Percentiles rank a stretch among this genome's conserved stretches.
Evolutionary conservation across 371 early-diverging fungal species (phyloP).

Genomic region (Sanchytrium tribonematis): DNA sequence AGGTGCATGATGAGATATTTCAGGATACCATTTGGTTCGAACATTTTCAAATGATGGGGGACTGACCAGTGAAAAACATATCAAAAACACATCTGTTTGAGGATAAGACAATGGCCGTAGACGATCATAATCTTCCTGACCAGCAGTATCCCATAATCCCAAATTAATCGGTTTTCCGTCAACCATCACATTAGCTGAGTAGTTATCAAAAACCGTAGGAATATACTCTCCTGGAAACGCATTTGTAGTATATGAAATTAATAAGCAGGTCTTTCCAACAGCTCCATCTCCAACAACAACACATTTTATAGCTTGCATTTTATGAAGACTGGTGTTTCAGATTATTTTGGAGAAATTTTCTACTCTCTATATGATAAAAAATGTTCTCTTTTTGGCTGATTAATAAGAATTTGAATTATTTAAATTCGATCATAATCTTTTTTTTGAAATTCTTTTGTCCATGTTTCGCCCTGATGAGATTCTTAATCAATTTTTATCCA

Average conservation of each 20-base stretch:
- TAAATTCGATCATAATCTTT: no score
- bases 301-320: constrained; percentile 11
- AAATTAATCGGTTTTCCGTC: constrained; percentile 51
- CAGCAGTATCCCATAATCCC: constrained; percentile 73
- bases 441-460: not conserved
- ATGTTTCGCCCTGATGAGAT: not conserved
- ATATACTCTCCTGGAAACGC: constrained; percentile 77
- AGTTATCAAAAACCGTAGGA: constrained; percentile 43
- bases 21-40: constrained; percentile 65
- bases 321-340: not conserved
- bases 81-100: constrained; percentile 59
- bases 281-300: constrained; percentile 22
- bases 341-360: no score
- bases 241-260: constrained; percentile 84
- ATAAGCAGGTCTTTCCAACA: constrained; percentile 72
- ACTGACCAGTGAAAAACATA: constrained; percentile 50
- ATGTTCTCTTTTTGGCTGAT: no score
- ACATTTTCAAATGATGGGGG: constrained; percentile 53
- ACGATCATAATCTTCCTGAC: constrained; percentile 61
- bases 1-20: constrained; percentile 80
- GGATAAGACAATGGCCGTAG: constrained; percentile 55
- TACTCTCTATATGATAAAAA: no score
- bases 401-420: no score
- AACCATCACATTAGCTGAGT: constrained; percentile 43
- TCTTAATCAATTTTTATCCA: not conserved